Evolutionary conservation across 1,139 yeast species (phyloP).

Genomic region (Hemisphaericaspora lyxosophila): DNA sequence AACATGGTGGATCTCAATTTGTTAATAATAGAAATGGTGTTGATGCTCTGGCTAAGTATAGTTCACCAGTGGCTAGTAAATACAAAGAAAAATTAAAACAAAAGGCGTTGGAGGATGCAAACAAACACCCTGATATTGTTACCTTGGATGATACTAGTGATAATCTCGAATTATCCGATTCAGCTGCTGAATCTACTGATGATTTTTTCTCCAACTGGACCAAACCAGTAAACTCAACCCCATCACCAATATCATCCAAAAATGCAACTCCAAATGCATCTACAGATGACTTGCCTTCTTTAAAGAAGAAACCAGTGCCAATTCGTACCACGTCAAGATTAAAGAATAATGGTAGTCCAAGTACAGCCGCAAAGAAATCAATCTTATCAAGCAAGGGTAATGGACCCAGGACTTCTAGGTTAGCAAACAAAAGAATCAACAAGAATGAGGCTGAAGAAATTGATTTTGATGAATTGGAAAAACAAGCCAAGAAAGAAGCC

Average conservation of each 20-base stretch:
- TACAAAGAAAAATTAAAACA: conserved; percentile 78
- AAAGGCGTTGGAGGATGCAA: conserved; percentile 65
- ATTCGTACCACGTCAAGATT: conserved; percentile 23
- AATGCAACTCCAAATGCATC: conserved; percentile 48
- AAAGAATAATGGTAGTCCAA: conserved; percentile 14
- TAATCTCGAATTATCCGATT: conserved; percentile 29
- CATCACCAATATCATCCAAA: conserved; percentile 57
- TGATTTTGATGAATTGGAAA: conserved; percentile 91
- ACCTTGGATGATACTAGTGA: conserved; percentile 59
- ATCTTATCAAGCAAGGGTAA: conserved; percentile 43
- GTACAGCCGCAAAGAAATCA: conserved; percentile 31
- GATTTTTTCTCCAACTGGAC: conserved; percentile 94
- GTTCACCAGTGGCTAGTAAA: conserved; percentile 71
- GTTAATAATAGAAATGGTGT: conserved; percentile 44
- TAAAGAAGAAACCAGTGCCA: conserved; percentile 15
- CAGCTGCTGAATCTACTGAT: conserved; percentile 53
- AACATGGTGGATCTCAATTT: conserved; percentile 79
- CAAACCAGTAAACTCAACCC: conserved; percentile 59
- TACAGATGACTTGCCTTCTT: conserved; percentile 31
- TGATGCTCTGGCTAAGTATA: conserved; percentile 77
- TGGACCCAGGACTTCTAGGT: conserved; percentile 56
- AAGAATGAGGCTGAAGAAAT: conserved; percentile 60
- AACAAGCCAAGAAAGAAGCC: conserved; percentile 80
- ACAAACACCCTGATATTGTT: conserved; percentile 63
- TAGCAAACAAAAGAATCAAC: conserved; percentile 49